These are phyloP conservation scores for Podospora anserina DNA, from an alignment of 495 filamentous ascomycete genomes.

Conservation along the genomic window DNA sequence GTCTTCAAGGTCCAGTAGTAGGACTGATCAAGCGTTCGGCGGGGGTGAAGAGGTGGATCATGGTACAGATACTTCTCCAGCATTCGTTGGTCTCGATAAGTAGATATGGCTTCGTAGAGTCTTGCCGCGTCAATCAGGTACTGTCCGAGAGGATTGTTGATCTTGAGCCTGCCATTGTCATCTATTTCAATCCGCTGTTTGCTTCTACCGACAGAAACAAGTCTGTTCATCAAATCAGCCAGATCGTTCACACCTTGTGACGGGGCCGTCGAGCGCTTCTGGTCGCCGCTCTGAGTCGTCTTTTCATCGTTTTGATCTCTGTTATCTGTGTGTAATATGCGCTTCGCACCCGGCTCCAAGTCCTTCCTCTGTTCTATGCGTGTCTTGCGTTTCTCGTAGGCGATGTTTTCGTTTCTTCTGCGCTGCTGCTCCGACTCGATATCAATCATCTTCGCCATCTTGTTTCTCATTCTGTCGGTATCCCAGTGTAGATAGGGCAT, in stretches of 20 bases:
- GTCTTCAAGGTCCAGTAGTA: constrained; percentile 61
- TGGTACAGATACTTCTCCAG: constrained; percentile 55
- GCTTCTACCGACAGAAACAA: background rate
- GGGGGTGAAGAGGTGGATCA: constrained; percentile 60
- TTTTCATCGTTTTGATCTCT: background rate
- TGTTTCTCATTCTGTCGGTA: constrained; percentile 45
- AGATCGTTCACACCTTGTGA: background rate
- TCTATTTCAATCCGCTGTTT: constrained; percentile 10
- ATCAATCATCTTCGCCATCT: constrained; percentile 22
- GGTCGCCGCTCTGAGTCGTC: background rate
- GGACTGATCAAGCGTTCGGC: constrained; percentile 67
- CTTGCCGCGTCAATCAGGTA: constrained; percentile 38
- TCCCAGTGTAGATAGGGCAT: constrained; percentile 74
- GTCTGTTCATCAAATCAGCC: background rate
- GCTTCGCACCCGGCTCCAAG: background rate
- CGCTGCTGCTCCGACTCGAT: constrained; percentile 17
- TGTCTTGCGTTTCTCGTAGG: background rate
- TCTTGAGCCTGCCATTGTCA: constrained; percentile 26
- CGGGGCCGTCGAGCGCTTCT: background rate
- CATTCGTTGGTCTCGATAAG: constrained; percentile 54
- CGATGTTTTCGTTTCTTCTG: constrained; percentile 7
- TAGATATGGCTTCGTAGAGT: constrained; percentile 41
- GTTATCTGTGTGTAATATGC: background rate
- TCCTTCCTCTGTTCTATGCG: constrained; percentile 4
- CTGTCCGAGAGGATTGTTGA: constrained; percentile 34